A percentile compares a stretch with the other conserved stretches of the same genome.
These are phyloP conservation scores for Mimosa bimucronata DNA, from an alignment of 306 rosid genomes.

Conservation along the genomic window DNA sequence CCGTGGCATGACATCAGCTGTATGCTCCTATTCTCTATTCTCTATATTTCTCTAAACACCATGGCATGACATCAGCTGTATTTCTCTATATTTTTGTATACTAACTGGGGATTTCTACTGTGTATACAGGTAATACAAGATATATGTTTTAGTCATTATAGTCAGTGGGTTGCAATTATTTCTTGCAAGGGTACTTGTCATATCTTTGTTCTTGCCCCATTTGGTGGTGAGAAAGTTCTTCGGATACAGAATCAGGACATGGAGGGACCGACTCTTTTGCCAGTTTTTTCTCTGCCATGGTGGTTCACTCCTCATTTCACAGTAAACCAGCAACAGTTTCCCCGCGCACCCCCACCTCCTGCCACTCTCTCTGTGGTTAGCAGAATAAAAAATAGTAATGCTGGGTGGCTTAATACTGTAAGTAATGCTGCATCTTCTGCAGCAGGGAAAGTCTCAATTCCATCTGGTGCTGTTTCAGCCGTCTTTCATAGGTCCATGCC, in stretches of 20 bases:
- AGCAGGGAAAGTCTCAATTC: constrained; percentile 71
- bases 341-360: constrained; percentile 76
- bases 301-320: constrained; percentile 80
- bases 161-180: constrained; percentile 79
- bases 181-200: constrained; percentile 81
- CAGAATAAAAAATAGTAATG: constrained; percentile 79
- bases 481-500: constrained; percentile 77
- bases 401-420: constrained; percentile 90
- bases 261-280: constrained; percentile 66
- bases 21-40: constrained; percentile 44
- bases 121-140: constrained; percentile 73
- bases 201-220: constrained; percentile 70
- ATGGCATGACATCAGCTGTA: not conserved
- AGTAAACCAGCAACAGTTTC: constrained; percentile 61
- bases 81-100: constrained; percentile 22
- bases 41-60: constrained; percentile 22
- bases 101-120: constrained; percentile 25
- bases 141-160: constrained; percentile 68
- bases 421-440: constrained; percentile 89
- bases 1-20: constrained; percentile 88
- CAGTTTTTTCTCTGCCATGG: constrained; percentile 78
- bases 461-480: constrained; percentile 91
- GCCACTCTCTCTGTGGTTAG: constrained; percentile 88
- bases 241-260: constrained; percentile 56
- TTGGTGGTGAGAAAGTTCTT: constrained; percentile 75